Evolutionary conservation across 2,329 filamentous ascomycete species (phyloP).

Genomic region (Calonectria leucothoes): DNA sequence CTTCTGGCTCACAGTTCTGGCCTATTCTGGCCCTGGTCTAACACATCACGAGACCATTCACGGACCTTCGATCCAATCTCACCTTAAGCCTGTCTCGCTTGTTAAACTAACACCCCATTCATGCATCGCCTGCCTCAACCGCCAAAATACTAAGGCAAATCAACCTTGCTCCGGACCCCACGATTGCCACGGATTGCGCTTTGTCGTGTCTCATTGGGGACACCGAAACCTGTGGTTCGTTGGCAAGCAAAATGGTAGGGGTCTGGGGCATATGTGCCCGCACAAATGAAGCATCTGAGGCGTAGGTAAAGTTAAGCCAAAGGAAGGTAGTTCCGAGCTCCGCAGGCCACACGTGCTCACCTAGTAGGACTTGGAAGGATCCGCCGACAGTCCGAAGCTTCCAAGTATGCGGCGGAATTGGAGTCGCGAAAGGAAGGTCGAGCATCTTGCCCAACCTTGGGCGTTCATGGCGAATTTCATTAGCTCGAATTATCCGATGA

Average conservation of each 20-base stretch:
- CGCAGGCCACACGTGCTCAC: not conserved
- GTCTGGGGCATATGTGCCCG: constrained; percentile 7
- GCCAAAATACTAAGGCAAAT: not conserved
- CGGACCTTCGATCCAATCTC: constrained; percentile 33
- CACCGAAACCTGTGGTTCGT: constrained; percentile 12
- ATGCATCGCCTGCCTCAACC: not conserved
- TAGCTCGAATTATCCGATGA: not conserved
- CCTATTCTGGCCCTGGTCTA: constrained; percentile 30
- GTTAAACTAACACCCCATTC: constrained; percentile 38
- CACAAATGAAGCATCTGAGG: not conserved
- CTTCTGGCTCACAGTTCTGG: constrained; percentile 26
- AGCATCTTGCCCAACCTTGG: not conserved
- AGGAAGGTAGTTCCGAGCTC: constrained; percentile 1
- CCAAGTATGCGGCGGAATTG: not conserved
- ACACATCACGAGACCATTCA: constrained; percentile 41
- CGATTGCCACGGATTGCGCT: constrained; percentile 40
- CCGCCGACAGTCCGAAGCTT: constrained; percentile 12
- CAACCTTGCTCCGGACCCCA: constrained; percentile 32
- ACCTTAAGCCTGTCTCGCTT: constrained; percentile 22
- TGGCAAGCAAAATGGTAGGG: constrained; percentile 9
- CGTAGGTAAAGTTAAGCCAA: constrained; percentile 16
- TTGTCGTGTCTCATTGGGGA: constrained; percentile 25
- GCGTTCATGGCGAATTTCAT: not conserved
- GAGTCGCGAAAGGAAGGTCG: not conserved
- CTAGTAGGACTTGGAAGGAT: not conserved